Evolutionary conservation across 176 grass and related monocot species (phyloP), one percentile per base, ranked within the genome.

Genomic region (Musa troglodytarum): DNA sequence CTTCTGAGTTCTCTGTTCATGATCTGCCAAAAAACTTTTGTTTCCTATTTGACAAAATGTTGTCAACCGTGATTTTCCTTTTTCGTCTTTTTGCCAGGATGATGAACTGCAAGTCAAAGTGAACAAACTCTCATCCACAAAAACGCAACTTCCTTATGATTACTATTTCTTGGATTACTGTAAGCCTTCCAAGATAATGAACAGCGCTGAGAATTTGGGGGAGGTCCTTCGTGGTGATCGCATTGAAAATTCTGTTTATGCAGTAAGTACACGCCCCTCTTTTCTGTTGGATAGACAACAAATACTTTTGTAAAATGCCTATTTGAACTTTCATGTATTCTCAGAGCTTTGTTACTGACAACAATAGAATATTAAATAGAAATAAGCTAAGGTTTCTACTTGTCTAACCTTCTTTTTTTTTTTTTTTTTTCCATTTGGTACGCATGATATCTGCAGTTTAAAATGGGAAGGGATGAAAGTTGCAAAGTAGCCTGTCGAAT

Each of bases 81-180:
- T 59, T 63, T 72, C 34, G 4, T 25, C 50, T 63, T 71, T 26
- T 56, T 17, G 51, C 86, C 82, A 92, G 87, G 82, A 85, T 83
- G 87, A 89, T 61, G 87, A 92, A 16, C 84, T 92, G 80, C 90
- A 89, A 80, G 87, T 92, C 73, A 92, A 92, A 85, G 87, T 92
- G 16, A 92, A 92, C 72, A 92, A 92, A 65, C 75, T 92, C 54
- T 92, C 90, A 51, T 92, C 90, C 80, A 92, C 81, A 53, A 92
- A 92, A 80, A 89, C 90, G 49, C 90, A 92, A 52, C 90, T 92
- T 79, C 90, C 90, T 54, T 92, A 92, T 74, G 90, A 92, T 72
- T 92, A 89, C 64, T 92, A 92, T 89, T 92, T 89, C 74, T 76
- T 92, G 54, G 90, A 92, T 54, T 92, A 92, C 74, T 92, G 90